Base-by-base conservation (phyloP, 306 rosid species). In the Luffa aegyptiaca region DNA sequence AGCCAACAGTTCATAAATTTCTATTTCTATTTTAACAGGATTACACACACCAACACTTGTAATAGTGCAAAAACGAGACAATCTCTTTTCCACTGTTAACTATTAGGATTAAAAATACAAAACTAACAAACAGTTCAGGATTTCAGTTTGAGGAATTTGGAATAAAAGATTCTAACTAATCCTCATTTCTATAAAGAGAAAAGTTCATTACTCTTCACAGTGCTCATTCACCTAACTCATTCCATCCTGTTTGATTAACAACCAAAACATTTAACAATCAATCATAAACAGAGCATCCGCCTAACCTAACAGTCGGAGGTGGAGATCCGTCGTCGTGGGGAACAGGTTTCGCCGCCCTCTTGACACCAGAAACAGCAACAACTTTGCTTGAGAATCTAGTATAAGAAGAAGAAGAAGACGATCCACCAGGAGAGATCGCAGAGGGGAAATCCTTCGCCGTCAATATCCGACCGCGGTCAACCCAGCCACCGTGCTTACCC, bases 361-460 rank as follows among this genome's bases (percentile, higher is more conserved):
- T 90, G 35, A 86, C 89, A 5, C 92, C 94, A 79, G 92, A 80
- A 75, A 88, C 87, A 84, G 84, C 58, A 83, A 49, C 80, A 44
- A 65, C 80, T 64, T 86, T 87, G 59, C 80, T 84, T 5, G 90
- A 81, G 83, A 84, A 86, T 26, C 86, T 77, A 18, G 86, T 79
- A 31, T 86, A 83, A 65, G 86, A 52, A 77, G 85, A 59, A 80
- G 85, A 80, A 18, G 31, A 59, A 74, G 85, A 81, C 16, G n/a
- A 37, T 4, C 82, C 82, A 51, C 84, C 86, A 48, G 82, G 81
- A 80, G 87, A 83, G 57, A 84, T 84, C 20, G 64, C 84, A 21
- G 90, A 86, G 56, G 92, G 92, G 39, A 90, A 88, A 75, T 90
- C 92, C 33, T 88, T 86, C 21, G 94, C 94, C 18, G 87, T 90